phyloP scores from a whole-genome alignment of 2,329 filamentous ascomycete genomes.

The Fusarium redolens region DNA sequence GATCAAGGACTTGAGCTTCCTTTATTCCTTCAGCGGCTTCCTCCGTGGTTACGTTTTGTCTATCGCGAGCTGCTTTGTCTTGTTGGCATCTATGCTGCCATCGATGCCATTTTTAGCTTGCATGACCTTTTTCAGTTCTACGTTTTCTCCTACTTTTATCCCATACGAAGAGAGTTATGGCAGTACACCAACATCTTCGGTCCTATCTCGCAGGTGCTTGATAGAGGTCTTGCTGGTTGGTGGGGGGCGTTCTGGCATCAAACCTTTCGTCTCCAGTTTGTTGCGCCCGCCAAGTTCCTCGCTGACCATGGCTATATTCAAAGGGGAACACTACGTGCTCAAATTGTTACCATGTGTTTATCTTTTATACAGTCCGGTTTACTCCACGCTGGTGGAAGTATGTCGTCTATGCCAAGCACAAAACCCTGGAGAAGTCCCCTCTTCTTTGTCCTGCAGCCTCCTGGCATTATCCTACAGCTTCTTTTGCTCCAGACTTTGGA shows the following conservation, averaged over 20 bases:
- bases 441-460: slow-evolving; percentile 79
- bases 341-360: slow-evolving; percentile 48
- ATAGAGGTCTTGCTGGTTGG: slow-evolving; percentile 80
- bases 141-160: slow-evolving; percentile 63
- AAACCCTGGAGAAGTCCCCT: slow-evolving; percentile 64
- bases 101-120: slow-evolving; percentile 70
- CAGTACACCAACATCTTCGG: slow-evolving; percentile 68
- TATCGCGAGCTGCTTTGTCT: slow-evolving; percentile 69
- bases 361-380: slow-evolving; percentile 73
- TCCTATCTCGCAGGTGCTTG: slow-evolving; percentile 64
- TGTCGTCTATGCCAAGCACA: slow-evolving; percentile 68
- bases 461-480: slow-evolving; percentile 73
- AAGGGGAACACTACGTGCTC: slow-evolving; percentile 43
- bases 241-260: slow-evolving; percentile 96
- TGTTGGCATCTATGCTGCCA: slow-evolving; percentile 66
- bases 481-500: slow-evolving; percentile 50
- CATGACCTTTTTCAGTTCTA: slow-evolving; percentile 68
- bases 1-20: slow-evolving; percentile 54
- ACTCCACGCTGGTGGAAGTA: slow-evolving; percentile 78
- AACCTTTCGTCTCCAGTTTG: slow-evolving; percentile 80
- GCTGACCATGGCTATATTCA: slow-evolving; percentile 53
- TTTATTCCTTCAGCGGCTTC: slow-evolving; percentile 55
- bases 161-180: slow-evolving; percentile 63
- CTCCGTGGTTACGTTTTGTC: slow-evolving; percentile 59
- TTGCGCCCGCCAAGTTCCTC: slow-evolving; percentile 66